Base-by-base conservation (phyloP, 2,329 filamentous ascomycete species). In the Volutella citrinella region DNA sequence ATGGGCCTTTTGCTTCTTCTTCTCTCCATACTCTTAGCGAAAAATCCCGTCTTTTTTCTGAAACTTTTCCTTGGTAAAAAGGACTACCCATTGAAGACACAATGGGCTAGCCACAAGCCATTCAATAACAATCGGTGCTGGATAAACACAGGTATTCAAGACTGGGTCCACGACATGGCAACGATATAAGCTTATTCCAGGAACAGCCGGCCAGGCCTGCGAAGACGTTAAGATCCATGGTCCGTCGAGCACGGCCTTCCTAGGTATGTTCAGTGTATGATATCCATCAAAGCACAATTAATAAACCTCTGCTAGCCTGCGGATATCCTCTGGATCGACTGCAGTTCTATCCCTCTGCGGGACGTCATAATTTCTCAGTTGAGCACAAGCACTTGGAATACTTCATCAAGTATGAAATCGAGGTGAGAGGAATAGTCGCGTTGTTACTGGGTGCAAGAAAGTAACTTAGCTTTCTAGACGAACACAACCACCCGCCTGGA, bases 221-320 rank as follows among this genome's bases (percentile, higher is more conserved):
- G 23, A 25, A 25, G 23, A 25, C 23, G 23, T 25, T 13, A 25
- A 5, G 23, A 25, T 25, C 23, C 23, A 25, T 25, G 23, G 4
- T 25, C 12, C 23, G 23, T 25, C 23, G 5, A 25, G 23, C 23
- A 25, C 23, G 8, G 23, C 23, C 23, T 25, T 25, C 23, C 7
- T 25, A 25, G 23, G 23, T 25, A 25, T 25, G 23, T 25, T 25
- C 10, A 25, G 23, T 25, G 23, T 25, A 25, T 25, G 23, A 25
- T 13, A 25, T 25, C 10, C 23, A 13, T 25, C 23, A 25, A 13
- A 13, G 23, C 23, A 25, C 23, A 12, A 13, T 25, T 25, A 10
- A 25, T 14, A 25, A 25, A n/a, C n/a, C 23, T 25, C 23, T 25
- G 9, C 23, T 25, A 25, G 23, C 23, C 23, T 25, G 23, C 23